Percentiles rank a stretch among this genome's conserved stretches.
These are phyloP conservation scores for Drosera capensis DNA, from an alignment of 148 eudicot species.

Conservation along the genomic window DNA sequence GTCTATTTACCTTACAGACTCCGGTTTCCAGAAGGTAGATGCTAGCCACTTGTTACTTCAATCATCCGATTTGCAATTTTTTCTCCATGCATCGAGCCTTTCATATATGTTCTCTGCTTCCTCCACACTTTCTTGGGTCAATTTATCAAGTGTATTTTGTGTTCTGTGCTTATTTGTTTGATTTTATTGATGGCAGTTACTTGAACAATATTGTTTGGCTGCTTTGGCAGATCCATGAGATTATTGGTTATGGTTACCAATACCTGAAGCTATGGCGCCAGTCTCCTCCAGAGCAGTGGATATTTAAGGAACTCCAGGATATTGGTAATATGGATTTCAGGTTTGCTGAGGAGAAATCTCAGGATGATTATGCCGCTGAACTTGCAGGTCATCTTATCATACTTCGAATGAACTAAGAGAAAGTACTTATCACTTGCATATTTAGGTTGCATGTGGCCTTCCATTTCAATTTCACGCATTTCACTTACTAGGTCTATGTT, in stretches of 20 bases:
- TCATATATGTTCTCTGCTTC: background rate
- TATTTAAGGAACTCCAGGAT: constrained; percentile 87
- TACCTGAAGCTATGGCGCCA: constrained; percentile 65
- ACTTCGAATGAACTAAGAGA: background rate
- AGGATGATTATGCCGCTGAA: constrained; percentile 95
- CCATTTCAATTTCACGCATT: no score
- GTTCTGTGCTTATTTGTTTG: background rate
- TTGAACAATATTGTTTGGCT: constrained; percentile 2
- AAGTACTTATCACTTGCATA: no score
- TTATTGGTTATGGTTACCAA: constrained; percentile 76
- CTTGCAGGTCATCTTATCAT: constrained; percentile 53
- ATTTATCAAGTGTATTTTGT: background rate
- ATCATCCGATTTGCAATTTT: constrained; percentile 1
- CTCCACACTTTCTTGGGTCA: no score
- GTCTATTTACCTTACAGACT: constrained; percentile 82
- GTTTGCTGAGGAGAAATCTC: constrained; percentile 96
- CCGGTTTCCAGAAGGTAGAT: constrained; percentile 76
- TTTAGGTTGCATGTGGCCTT: no score
- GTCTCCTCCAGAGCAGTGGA: constrained; percentile 88
- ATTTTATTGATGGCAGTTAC: background rate
- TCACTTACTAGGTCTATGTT: no score
- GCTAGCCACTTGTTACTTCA: background rate
- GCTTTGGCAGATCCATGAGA: constrained; percentile 48
- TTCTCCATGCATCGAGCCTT: background rate
- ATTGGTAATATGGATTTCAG: constrained; percentile 86